phyloP scores from a whole-genome alignment of 1,284 basidiomycete genomes.

The Wolfiporia cocos region DNA sequence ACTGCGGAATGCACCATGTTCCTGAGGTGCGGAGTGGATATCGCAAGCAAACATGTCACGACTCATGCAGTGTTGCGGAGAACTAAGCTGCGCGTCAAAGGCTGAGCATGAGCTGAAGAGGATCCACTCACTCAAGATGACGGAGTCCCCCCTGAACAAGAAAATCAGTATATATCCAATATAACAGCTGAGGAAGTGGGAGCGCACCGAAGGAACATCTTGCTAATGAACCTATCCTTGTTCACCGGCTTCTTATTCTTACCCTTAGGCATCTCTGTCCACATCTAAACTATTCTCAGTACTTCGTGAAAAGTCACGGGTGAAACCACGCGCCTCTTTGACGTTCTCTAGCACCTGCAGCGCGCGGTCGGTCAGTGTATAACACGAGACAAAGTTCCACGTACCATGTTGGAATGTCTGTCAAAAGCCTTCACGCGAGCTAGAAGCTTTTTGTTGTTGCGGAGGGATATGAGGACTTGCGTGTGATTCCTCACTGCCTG shows the following conservation, averaged over 20 bases:
- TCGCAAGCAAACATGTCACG: no score
- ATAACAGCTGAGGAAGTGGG: neutral
- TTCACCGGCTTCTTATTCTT: conserved; percentile 99
- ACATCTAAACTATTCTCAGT: conserved; percentile 63
- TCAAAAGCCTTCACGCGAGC: conserved; percentile 99
- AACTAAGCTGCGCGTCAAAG: conserved; percentile 42
- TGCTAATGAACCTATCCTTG: conserved; percentile 99
- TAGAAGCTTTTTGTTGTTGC: conserved; percentile 98
- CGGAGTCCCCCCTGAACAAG: conserved; percentile 79
- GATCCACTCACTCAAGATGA: conserved; percentile 76
- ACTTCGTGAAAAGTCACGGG: neutral
- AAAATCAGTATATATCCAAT: conserved; percentile 4
- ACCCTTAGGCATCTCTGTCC: conserved; percentile 97
- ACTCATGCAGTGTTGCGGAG: conserved; percentile 78
- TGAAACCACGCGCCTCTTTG: conserved; percentile 66
- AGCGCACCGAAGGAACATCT: conserved; percentile 85
- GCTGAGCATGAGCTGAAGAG: conserved; percentile 1
- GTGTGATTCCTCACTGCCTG: conserved; percentile 97
- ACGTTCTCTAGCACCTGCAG: conserved; percentile 89
- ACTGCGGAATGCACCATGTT: no score
- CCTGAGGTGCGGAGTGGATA: neutral
- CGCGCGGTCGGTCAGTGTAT: neutral
- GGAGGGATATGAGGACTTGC: conserved; percentile 93
- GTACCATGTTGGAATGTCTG: conserved; percentile 97
- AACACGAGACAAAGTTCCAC: conserved; percentile 22